Evolutionary conservation across 2,329 filamentous ascomycete species (phyloP).

Genomic region (Polytolypa hystricis): DNA sequence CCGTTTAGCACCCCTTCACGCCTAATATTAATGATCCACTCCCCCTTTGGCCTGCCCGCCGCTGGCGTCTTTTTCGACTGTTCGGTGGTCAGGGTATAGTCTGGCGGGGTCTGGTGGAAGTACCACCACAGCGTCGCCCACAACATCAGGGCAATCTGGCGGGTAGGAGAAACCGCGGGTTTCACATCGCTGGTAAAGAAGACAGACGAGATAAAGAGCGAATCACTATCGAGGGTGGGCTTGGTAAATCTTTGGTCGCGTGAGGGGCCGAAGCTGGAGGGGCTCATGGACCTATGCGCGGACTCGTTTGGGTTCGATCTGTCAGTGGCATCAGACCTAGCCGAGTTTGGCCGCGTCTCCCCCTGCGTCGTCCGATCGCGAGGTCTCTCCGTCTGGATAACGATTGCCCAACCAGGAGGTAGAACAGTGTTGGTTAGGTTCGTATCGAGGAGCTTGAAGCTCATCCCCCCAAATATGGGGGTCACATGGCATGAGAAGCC

Average conservation of each 20-base stretch:
- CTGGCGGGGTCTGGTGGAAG: conserved; percentile 75
- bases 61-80: conserved; percentile 55
- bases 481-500: conserved; percentile 72
- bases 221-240: conserved; percentile 69
- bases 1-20: conserved; percentile 80
- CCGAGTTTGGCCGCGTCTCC: too few relatives aligned
- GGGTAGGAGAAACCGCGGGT: conserved; percentile 65
- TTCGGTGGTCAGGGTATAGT: conserved; percentile 50
- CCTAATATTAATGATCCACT: conserved; percentile 78
- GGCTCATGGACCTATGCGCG: too few relatives aligned
- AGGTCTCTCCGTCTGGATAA: conserved; percentile 53
- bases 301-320: too few relatives aligned
- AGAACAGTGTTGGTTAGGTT: conserved; percentile 55
- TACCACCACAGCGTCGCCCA: conserved; percentile 96
- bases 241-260: conserved; percentile 26
- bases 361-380: too few relatives aligned
- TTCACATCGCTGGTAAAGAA: conserved; percentile 73
- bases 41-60: conserved; percentile 62
- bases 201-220: conserved; percentile 83
- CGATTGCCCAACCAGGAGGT: conserved; percentile 81
- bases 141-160: conserved; percentile 92
- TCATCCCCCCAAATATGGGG: conserved; percentile 82
- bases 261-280: too few relatives aligned
- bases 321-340: too few relatives aligned
- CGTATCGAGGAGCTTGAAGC: conserved; percentile 74